Conservation (phyloP, 2,329 filamentous ascomycete genomes). For the Chaetothyriales sp. region DNA sequence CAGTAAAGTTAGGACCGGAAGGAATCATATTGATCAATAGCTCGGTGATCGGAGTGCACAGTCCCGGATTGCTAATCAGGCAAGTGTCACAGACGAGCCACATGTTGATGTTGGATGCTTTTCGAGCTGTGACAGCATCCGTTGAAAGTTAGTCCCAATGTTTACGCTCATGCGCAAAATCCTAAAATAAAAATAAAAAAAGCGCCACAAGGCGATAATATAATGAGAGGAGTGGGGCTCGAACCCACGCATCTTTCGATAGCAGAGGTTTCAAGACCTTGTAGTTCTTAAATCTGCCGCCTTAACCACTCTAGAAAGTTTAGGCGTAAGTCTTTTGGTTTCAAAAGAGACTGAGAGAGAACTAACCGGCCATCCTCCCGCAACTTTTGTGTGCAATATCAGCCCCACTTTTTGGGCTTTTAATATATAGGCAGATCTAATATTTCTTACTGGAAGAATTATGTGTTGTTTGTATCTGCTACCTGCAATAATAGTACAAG, state of each 20-base stretch:
- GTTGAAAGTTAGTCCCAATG: too few relatives aligned
- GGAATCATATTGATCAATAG: too few relatives aligned
- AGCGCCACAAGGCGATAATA: background rate
- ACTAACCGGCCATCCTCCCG: background rate
- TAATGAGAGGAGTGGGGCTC: background rate
- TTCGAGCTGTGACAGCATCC: too few relatives aligned
- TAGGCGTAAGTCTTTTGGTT: background rate
- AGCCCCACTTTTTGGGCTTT: background rate
- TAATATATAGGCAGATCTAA: background rate
- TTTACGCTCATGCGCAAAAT: background rate
- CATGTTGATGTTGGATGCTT: too few relatives aligned
- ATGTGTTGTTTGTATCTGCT: background rate
- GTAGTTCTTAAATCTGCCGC: background rate
- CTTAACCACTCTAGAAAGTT: background rate
- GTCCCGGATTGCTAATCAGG: too few relatives aligned
- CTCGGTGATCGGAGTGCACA: too few relatives aligned
- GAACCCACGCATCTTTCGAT: background rate
- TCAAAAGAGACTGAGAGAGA: background rate
- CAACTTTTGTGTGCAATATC: background rate
- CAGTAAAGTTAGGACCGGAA: too few relatives aligned
- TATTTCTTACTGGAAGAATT: too few relatives aligned
- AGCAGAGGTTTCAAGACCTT: background rate
- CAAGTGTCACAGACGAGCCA: too few relatives aligned
- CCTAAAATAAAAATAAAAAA: background rate
- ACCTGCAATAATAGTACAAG: too few relatives aligned